A percentile compares a stretch with the other conserved stretches of the same genome.
Conservation (phyloP, 2,329 filamentous ascomycete genomes). For the Colletotrichum truncatum region DNA sequence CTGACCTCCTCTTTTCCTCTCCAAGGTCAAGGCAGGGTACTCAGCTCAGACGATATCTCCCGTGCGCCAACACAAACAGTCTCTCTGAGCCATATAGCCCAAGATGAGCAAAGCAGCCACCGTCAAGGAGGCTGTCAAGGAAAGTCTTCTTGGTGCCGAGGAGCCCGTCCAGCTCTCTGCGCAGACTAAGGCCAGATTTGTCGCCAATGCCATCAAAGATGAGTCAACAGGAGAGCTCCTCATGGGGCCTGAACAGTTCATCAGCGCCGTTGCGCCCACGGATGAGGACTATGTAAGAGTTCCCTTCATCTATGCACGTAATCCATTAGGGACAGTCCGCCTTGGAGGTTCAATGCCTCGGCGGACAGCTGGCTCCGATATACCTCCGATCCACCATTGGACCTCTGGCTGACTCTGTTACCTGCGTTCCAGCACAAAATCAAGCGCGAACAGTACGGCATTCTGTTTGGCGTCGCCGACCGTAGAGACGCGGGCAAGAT, state of each 20-base stretch:
- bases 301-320: conserved; percentile 37
- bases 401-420: background rate
- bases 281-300: conserved; percentile 85
- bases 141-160: conserved; percentile 75
- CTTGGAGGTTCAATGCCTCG: background rate
- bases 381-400: conserved; percentile 11
- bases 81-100: conserved; percentile 9
- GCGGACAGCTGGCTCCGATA: background rate
- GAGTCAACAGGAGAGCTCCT: conserved; percentile 78
- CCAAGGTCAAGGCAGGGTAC: conserved; percentile 18
- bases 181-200: conserved; percentile 80
- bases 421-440: conserved; percentile 87
- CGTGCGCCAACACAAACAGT: background rate
- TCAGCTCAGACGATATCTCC: background rate
- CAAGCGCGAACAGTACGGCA: conserved; percentile 91
- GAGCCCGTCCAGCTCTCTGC: conserved; percentile 72
- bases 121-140: conserved; percentile 79
- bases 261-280: conserved; percentile 86
- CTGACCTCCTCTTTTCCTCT: conserved; percentile 4
- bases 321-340: too few species aligned
- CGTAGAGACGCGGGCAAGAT: conserved; percentile 77
- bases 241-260: conserved; percentile 87
- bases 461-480: conserved; percentile 93
- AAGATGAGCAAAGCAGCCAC: conserved; percentile 54
- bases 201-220: conserved; percentile 79